Evolutionary conservation across 257 asterid genomes (phyloP).

Genomic region (Avicennia marina): DNA sequence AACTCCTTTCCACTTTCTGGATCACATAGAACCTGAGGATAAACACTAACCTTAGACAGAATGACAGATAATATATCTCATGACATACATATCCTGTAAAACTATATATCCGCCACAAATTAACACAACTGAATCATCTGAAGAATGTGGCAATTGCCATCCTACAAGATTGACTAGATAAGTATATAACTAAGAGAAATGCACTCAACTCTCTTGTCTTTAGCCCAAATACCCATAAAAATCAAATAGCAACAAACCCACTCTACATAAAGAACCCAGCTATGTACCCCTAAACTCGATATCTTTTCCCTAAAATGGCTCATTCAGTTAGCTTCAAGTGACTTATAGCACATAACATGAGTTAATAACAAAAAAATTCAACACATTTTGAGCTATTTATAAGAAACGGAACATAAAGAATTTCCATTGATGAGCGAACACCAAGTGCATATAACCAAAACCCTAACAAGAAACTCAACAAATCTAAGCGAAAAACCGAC

Average conservation of each 20-base stretch:
- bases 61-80: no score
- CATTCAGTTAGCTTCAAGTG: not conserved
- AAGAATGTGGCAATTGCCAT: not conserved
- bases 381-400: no score
- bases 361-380: slow-evolving; percentile 1
- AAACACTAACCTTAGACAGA: slow-evolving; percentile 1
- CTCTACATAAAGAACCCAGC: not conserved
- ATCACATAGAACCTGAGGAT: slow-evolving; percentile 74
- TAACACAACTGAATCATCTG: not conserved
- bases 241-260: not conserved
- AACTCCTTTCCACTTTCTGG: slow-evolving; percentile 79
- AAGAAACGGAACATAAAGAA: not conserved
- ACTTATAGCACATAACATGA: not conserved
- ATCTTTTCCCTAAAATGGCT: not conserved
- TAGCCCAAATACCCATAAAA: not conserved
- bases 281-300: not conserved
- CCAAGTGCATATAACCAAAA: not conserved
- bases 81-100: no score
- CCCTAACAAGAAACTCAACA: not conserved
- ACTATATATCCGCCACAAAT: no score
- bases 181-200: not conserved
- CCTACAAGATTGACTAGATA: not conserved
- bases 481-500: not conserved
- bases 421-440: not conserved
- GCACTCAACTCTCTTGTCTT: not conserved